These are phyloP conservation scores for Eucalyptus marginata DNA, from an alignment of 345 rosid genomes.

Conservation along the genomic window DNA sequence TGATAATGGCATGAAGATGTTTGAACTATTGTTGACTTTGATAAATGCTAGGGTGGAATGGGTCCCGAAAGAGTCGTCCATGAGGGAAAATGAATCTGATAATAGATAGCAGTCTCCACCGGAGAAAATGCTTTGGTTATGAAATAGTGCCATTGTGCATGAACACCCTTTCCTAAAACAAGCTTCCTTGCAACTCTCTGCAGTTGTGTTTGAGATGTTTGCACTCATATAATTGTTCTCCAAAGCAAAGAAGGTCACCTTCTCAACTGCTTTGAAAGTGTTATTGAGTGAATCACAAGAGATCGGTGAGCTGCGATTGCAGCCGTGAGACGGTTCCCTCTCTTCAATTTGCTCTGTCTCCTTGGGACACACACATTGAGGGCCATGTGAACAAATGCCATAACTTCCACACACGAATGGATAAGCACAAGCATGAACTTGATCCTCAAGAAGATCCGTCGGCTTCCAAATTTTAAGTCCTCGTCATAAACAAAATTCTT, in stretches of 20 bases:
- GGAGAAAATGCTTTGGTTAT: background rate
- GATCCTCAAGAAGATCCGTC: background rate
- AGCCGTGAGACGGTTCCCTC: background rate
- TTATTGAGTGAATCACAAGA: background rate
- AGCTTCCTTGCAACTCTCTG: background rate
- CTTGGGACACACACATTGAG: background rate
- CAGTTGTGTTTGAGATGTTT: background rate
- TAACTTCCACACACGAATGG: background rate
- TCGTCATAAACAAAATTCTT: rapidly evolving
- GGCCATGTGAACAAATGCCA: background rate
- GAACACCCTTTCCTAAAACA: background rate
- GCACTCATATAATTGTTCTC: background rate
- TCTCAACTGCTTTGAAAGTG: background rate
- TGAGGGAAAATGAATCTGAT: background rate
- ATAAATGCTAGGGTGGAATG: background rate
- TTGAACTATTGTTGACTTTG: background rate
- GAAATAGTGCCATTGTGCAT: background rate
- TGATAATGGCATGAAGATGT: background rate
- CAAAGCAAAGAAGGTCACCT: background rate
- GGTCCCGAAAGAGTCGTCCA: background rate
- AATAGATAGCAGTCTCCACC: background rate
- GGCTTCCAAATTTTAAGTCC: rapidly evolving
- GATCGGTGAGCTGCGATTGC: background rate
- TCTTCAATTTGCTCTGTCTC: background rate
- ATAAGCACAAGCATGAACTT: background rate